Conservation (phyloP, 1,284 basidiomycete species). For the Cryptococcus sp. region DNA sequence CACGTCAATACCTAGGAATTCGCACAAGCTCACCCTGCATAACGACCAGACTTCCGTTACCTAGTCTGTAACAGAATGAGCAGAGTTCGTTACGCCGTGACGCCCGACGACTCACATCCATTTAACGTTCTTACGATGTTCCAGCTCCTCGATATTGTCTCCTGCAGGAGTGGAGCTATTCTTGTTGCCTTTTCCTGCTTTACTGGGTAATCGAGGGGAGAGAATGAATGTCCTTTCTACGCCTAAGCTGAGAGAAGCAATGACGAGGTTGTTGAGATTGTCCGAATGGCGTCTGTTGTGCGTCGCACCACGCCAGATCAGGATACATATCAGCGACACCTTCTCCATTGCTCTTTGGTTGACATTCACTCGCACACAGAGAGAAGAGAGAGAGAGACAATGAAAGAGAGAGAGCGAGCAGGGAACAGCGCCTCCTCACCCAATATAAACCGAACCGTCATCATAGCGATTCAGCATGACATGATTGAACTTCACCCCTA, state of each 20-base stretch:
- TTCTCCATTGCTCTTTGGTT: too few relatives aligned
- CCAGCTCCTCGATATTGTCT: conserved; percentile 11
- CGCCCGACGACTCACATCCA: conserved; percentile 37
- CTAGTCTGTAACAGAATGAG: conserved; percentile 39
- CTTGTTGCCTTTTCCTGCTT: conserved; percentile 22
- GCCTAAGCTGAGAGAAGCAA: conserved; percentile 58
- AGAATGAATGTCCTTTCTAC: conserved; percentile 58
- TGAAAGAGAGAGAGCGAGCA: too few relatives aligned
- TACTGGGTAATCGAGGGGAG: conserved; percentile 48
- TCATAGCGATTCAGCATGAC: conserved; percentile 60
- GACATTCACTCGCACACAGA: too few relatives aligned
- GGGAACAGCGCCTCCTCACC: conserved; percentile 30
- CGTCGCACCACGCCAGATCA: background rate
- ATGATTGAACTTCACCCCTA: conserved; percentile 59
- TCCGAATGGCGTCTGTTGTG: conserved; percentile 34
- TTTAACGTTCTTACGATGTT: conserved; percentile 29
- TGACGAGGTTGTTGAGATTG: conserved; percentile 53
- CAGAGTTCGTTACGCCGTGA: too few relatives aligned
- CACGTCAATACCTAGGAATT: background rate
- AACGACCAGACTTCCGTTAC: conserved; percentile 57
- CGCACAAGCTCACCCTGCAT: conserved; percentile 55
- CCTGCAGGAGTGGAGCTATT: background rate
- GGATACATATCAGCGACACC: too few relatives aligned
- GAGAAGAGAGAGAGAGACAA: too few relatives aligned
- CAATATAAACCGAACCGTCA: conserved; percentile 57